Conservation (phyloP, 306 rosid species). For the Luffa acutangula region DNA sequence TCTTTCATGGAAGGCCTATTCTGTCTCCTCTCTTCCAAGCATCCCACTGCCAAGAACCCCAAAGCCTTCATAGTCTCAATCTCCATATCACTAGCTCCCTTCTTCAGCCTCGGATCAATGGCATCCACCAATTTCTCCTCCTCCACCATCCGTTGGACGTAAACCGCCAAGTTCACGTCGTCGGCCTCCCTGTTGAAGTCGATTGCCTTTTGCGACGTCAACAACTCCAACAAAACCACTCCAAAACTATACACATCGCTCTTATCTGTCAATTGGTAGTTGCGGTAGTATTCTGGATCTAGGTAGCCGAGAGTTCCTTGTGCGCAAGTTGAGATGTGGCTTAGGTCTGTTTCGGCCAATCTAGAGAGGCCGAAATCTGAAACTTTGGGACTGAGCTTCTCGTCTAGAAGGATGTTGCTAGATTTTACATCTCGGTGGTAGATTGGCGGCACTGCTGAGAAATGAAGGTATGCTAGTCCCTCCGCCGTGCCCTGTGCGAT, state of each 20-base stretch:
- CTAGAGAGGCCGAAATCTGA: constrained; percentile 64
- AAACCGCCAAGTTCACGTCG: constrained; percentile 73
- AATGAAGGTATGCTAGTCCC: constrained; percentile 65
- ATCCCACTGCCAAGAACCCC: constrained; percentile 59
- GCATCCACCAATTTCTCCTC: constrained; percentile 53
- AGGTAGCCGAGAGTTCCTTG: constrained; percentile 75
- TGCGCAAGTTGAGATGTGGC: constrained; percentile 73
- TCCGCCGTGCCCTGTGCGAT: constrained; percentile 56
- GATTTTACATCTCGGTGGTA: constrained; percentile 80
- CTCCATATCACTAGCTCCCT: constrained; percentile 40
- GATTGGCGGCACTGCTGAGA: constrained; percentile 66
- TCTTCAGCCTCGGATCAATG: constrained; percentile 42
- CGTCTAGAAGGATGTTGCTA: constrained; percentile 52
- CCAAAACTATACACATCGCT: constrained; percentile 74
- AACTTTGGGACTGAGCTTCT: constrained; percentile 51
- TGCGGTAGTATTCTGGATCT: constrained; percentile 65
- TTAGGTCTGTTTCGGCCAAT: constrained; percentile 65
- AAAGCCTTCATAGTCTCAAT: constrained; percentile 68
- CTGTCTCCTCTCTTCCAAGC: constrained; percentile 77
- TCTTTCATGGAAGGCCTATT: constrained; percentile 82
- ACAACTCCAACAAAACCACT: constrained; percentile 51
- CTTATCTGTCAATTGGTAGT: constrained; percentile 57
- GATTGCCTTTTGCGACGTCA: constrained; percentile 63
- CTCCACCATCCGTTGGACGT: constrained; percentile 41
- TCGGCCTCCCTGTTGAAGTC: constrained; percentile 51